A percentile compares a stretch with the other conserved stretches of the same genome.
Conservation (phyloP, 2,329 filamentous ascomycete genomes). For the Scytalidium sp. region DNA sequence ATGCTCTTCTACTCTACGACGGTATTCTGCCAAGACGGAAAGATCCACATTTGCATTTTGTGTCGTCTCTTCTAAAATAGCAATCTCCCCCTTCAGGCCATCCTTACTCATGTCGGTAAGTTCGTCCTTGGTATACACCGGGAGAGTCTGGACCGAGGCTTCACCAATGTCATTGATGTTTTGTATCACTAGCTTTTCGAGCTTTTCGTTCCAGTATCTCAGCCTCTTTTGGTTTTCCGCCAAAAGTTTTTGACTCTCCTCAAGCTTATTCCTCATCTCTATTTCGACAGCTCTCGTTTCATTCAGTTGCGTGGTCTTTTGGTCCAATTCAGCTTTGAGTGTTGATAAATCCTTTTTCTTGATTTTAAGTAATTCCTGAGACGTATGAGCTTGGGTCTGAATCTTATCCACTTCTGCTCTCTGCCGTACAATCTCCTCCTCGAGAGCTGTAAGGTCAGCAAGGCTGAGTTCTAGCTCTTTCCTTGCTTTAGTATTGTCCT, state of each 20-base stretch:
- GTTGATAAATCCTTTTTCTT: constrained; percentile 79
- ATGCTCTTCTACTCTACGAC: constrained; percentile 80
- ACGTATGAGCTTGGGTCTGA: constrained; percentile 72
- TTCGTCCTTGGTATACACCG: constrained; percentile 73
- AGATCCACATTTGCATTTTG: constrained; percentile 87
- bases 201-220: constrained; percentile 85
- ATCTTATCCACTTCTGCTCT: constrained; percentile 71
- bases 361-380: constrained; percentile 70
- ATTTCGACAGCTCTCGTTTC: constrained; percentile 87
- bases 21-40: constrained; percentile 83
- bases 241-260: constrained; percentile 90
- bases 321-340: constrained; percentile 82
- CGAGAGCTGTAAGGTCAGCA: constrained; percentile 72
- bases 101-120: constrained; percentile 62
- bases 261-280: constrained; percentile 97
- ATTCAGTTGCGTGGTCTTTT: constrained; percentile 82
- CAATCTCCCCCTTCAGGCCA: constrained; percentile 65
- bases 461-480: constrained; percentile 73
- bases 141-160: constrained; percentile 58
- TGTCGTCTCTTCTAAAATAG: constrained; percentile 68
- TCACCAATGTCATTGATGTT: constrained; percentile 71
- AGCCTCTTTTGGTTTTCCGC: constrained; percentile 81
- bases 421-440: constrained; percentile 76
- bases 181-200: constrained; percentile 78
- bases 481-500: constrained; percentile 73